Conservation (phyloP, 2,329 filamentous ascomycete species). For the Pseudogymnoascus sp. region DNA sequence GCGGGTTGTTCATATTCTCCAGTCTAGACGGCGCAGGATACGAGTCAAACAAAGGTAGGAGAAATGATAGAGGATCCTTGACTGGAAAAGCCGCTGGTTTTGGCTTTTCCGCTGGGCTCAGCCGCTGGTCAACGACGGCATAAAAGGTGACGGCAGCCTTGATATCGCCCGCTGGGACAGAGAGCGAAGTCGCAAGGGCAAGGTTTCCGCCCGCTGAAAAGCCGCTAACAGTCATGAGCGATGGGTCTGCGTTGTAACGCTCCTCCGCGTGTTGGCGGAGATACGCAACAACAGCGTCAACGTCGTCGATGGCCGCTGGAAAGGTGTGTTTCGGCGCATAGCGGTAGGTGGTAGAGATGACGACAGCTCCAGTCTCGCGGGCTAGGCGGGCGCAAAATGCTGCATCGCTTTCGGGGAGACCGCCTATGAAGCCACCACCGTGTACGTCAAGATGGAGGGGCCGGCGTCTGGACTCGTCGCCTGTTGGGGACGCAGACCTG, state of each 20-base stretch:
- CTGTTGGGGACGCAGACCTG: slow-evolving; percentile 17
- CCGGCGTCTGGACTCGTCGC: slow-evolving; percentile 22
- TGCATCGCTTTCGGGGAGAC: slow-evolving; percentile 33
- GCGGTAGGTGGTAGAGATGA: slow-evolving; percentile 30
- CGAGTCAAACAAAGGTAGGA: slow-evolving; percentile 37
- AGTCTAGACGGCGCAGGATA: slow-evolving; percentile 31
- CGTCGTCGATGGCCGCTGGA: slow-evolving; percentile 32
- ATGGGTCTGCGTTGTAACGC: slow-evolving; percentile 32
- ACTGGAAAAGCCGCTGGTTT: slow-evolving; percentile 6
- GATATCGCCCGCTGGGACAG: background rate
- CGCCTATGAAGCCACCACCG: slow-evolving; percentile 37
- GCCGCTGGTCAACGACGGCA: background rate
- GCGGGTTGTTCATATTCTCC: slow-evolving; percentile 26
- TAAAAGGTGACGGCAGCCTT: background rate
- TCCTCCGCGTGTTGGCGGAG: slow-evolving; percentile 32
- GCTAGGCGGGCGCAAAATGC: slow-evolving; percentile 30
- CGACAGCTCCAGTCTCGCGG: slow-evolving; percentile 33
- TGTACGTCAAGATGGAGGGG: slow-evolving; percentile 40
- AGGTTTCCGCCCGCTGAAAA: slow-evolving; percentile 39
- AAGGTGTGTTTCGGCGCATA: slow-evolving; percentile 30
- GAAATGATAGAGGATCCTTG: slow-evolving; percentile 32
- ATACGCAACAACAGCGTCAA: slow-evolving; percentile 36
- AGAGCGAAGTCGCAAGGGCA: slow-evolving; percentile 26
- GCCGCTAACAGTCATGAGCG: slow-evolving; percentile 36
- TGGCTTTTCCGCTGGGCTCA: background rate